phyloP scores from a whole-genome alignment of 305 asterid genomes.

The Fraxinus sp. region DNA sequence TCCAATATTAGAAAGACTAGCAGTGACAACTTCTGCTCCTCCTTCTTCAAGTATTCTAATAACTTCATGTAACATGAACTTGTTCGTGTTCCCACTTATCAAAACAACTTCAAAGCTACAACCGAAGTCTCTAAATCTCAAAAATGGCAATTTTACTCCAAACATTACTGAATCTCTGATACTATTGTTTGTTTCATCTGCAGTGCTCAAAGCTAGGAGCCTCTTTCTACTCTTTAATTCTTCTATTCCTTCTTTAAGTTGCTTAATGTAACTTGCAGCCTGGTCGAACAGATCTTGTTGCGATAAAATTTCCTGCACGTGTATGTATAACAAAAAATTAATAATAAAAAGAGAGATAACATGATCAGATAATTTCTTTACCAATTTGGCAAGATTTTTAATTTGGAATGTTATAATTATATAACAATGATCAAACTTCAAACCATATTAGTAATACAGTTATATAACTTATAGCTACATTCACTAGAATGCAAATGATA shows the following conservation, averaged over 20 bases:
- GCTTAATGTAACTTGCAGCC: conserved; percentile 32
- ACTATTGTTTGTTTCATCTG: neutral
- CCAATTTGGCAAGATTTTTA: no score
- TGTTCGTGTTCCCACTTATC: conserved; percentile 18
- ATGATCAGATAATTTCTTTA: neutral
- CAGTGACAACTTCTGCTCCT: conserved; percentile 39
- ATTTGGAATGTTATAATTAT: no score
- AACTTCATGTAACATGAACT: conserved; percentile 19
- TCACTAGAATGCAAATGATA: no score
- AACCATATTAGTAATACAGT: no score
- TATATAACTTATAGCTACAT: no score
- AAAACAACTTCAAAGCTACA: conserved; percentile 37
- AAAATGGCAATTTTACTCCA: conserved; percentile 12
- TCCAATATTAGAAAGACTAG: conserved; percentile 12
- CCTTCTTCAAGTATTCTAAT: conserved; percentile 32
- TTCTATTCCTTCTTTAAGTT: conserved; percentile 33
- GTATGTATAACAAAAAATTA: neutral
- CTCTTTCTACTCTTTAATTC: conserved; percentile 31
- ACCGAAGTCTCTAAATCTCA: conserved; percentile 29
- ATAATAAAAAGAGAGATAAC: neutral
- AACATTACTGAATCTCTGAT: neutral
- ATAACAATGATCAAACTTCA: no score
- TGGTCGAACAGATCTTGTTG: conserved; percentile 42
- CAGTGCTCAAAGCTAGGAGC: neutral
- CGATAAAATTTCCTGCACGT: conserved; percentile 34